phyloP scores from a whole-genome alignment of 257 asterid species.

The Forsythia viridissima region DNA sequence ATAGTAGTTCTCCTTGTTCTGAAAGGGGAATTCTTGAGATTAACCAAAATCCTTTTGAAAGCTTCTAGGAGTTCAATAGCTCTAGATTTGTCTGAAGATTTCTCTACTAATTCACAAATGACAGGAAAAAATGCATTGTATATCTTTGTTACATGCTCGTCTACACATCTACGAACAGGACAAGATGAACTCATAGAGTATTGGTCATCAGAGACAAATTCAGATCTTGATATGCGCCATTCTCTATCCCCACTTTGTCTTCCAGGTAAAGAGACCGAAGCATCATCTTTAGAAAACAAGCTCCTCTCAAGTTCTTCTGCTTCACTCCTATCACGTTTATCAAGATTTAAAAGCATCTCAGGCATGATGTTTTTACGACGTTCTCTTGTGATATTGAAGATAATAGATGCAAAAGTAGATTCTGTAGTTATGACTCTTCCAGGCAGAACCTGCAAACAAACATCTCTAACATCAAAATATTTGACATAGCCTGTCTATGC shows the following conservation, averaged over 20 bases:
- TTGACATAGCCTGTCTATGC: constrained; percentile 8
- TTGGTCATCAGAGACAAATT: constrained; percentile 66
- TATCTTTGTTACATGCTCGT: constrained; percentile 80
- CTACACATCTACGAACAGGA: constrained; percentile 79
- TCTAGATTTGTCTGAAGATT: constrained; percentile 42
- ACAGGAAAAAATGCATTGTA: constrained; percentile 66
- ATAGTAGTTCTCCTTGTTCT: constrained; percentile 67
- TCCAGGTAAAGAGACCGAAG: constrained; percentile 80
- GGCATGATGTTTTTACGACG: constrained; percentile 47
- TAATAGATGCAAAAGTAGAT: constrained; percentile 50
- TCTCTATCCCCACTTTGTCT: constrained; percentile 83
- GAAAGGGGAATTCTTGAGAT: constrained; percentile 73
- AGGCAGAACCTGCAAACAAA: constrained; percentile 64
- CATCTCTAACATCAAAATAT: constrained; percentile 5
- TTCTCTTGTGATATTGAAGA: constrained; percentile 59
- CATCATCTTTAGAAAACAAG: constrained; percentile 57
- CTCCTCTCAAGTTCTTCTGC: constrained; percentile 63
- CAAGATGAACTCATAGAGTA: constrained; percentile 70
- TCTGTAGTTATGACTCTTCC: constrained; percentile 70
- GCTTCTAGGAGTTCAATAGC: constrained; percentile 53
- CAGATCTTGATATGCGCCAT: constrained; percentile 89
- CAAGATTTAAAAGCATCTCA: constrained; percentile 50
- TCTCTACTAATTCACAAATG: constrained; percentile 51
- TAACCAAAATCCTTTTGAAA: constrained; percentile 53
- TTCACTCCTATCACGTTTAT: constrained; percentile 74